Base-by-base conservation (phyloP, 305 asterid species). In the Withania somnifera region DNA sequence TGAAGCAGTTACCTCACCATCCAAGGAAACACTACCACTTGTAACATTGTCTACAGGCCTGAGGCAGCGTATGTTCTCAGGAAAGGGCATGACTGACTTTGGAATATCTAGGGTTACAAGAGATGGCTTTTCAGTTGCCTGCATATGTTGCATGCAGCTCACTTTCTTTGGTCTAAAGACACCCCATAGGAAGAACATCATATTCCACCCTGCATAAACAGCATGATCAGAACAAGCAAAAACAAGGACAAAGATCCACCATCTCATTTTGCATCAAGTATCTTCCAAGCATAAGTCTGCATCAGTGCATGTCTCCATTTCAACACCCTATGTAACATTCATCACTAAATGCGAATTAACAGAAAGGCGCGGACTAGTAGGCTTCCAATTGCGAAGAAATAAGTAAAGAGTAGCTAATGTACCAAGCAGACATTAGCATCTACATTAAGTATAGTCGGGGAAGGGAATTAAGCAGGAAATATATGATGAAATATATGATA, bases 131-230 rank as follows among this genome's bases (percentile, higher is more conserved):
- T 80, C 50, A 50, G 91, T 81, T 47, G 87, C 89, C 52, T 84
- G 90, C 76, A 87, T 84, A 58, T 78, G 88, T 78, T 79, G 89
- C 78, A 83, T 85, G 89, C 82, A 82, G 82, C 86, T 81, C 77
- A 84, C 87, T 77, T 87, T 91, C 90, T 88, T 95, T 77, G 90
- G 97, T 87, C 94, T 90, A 82, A 95, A 93, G 81, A 93, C 97
- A 66, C 97, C 99, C 99, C 99, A 95, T 56, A 95, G 84, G 88
- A 92, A 95, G 90, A 87, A 92, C 71, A 91, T 60, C 92, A 86
- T 90, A 88, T 95, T 95, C 99, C 99, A 95, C 77, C 98, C 99
- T 95, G 93, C 89, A 87, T 45, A 86, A 64, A 81, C 58, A 80
- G 79, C 78, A 82, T 22, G 75, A 82, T 67, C 58, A 58, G 77